These are phyloP conservation scores for Eucalyptus paniculata DNA, from an alignment of 345 rosid species.

Conservation along the genomic window DNA sequence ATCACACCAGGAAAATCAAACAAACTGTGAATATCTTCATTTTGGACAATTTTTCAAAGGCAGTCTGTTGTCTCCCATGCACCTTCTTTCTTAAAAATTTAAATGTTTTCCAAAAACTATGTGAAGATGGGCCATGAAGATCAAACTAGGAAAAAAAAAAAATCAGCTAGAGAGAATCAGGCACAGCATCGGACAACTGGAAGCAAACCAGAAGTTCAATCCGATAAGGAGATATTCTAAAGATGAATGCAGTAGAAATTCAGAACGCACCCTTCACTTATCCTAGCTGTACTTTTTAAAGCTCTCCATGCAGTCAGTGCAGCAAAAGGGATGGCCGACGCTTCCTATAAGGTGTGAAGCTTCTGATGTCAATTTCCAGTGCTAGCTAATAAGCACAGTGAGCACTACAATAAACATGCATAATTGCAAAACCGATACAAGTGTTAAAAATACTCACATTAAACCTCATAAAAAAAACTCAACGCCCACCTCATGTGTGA, in stretches of 20 bases:
- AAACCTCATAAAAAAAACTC: not conserved
- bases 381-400: not conserved
- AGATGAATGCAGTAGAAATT: not conserved
- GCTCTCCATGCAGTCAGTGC: conserved; percentile 98
- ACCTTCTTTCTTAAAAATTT: not conserved
- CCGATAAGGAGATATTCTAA: not conserved
- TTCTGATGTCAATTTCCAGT: not conserved
- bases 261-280: conserved; percentile 64
- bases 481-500: conserved; percentile 59
- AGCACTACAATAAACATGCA: not conserved
- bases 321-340: conserved; percentile 90
- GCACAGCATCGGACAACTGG: not conserved
- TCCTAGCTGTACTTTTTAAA: conserved; percentile 78
- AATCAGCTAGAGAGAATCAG: not conserved
- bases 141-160: not conserved
- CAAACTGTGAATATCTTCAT: not conserved
- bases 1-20: not conserved
- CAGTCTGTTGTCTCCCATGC: not conserved
- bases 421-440: not conserved
- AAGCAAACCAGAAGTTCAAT: not conserved
- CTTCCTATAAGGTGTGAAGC: conserved; percentile 45
- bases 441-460: not conserved
- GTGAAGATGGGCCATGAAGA: not conserved
- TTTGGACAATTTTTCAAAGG: not conserved
- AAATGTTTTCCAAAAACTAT: not conserved